Evolutionary conservation across 2,329 filamentous ascomycete species (phyloP).

Genomic region (Neonectria sp.): DNA sequence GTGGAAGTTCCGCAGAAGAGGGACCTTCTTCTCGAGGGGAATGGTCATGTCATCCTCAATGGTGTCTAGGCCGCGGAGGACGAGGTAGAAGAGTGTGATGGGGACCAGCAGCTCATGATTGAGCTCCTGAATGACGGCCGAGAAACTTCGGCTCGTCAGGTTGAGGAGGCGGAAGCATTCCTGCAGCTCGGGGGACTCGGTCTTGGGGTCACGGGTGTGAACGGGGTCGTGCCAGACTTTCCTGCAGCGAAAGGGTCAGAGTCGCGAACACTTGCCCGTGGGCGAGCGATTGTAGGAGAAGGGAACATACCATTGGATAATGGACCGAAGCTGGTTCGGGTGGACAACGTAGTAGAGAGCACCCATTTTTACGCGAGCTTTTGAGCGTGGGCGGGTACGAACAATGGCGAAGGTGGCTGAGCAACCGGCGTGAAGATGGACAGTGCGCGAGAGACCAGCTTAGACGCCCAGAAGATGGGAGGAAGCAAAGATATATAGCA

Average conservation of each 20-base stretch:
- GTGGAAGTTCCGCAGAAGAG: slow-evolving; percentile 87
- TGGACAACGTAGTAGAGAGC: slow-evolving; percentile 82
- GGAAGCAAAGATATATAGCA: slow-evolving; percentile 40
- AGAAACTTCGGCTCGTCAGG: slow-evolving; percentile 92
- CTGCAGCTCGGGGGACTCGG: slow-evolving; percentile 81
- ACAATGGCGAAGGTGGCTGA: slow-evolving; percentile 17
- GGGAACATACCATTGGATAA: slow-evolving; percentile 85
- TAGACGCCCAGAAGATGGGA: slow-evolving; percentile 33
- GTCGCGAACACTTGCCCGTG: neutral
- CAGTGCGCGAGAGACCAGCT: slow-evolving; percentile 37
- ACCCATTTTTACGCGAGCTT: slow-evolving; percentile 65
- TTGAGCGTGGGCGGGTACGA: slow-evolving; percentile 26
- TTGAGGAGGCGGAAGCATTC: slow-evolving; percentile 91
- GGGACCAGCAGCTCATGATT: slow-evolving; percentile 94
- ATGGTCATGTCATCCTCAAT: slow-evolving; percentile 99
- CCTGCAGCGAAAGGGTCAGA: slow-evolving; percentile 66
- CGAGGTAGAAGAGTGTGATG: slow-evolving; percentile 92
- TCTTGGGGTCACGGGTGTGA: slow-evolving; percentile 82
- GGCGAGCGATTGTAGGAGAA: neutral
- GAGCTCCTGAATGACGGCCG: slow-evolving; percentile 93
- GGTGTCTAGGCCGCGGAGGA: slow-evolving; percentile 94
- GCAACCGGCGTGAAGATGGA: slow-evolving; percentile 32
- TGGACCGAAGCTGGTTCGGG: slow-evolving; percentile 82
- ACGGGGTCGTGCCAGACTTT: slow-evolving; percentile 98
- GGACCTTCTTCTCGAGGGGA: slow-evolving; percentile 84